Base-by-base conservation (phyloP, 257 asterid species). In the Nicotiana attenuata region DNA sequence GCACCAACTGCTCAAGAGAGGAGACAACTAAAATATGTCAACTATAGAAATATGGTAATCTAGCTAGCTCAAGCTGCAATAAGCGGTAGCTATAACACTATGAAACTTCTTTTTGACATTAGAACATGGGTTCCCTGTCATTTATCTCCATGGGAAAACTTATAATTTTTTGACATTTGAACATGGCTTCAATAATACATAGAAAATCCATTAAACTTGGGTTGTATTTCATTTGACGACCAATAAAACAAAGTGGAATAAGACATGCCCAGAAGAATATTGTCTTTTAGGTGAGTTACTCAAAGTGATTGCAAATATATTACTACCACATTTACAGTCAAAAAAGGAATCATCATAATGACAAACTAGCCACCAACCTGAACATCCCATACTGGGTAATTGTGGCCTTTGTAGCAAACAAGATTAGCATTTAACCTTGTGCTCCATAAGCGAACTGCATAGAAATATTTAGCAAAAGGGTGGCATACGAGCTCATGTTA, bases 351-450 rank as follows among this genome's bases (percentile, higher is more conserved):
- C 60, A 71, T 45, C 31, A 71, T 11, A 47, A 80, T 53, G 82
- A 64, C 53, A 65, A 57, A 66, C 47, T 65, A 69, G 45, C 31
- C 45, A 80, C 78, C 80, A 81, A 93, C 98, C 98, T 95, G 95
- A 66, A 94, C 98, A 91, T 96, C 99, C 99, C 99, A 96, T 67
- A 96, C 98, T 26, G 99, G 99, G 79, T 92, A 94, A 90, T 92
- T 96, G 82, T 96, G 99, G 76, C 98, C 97, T 89, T 96, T 96
- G 93, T 96, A 96, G 93, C 99, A 96, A 83, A 96, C 99, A 78
- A 96, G 97, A 86, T 96, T 96, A 76, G 98, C 93, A 88, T 94
- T 94, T 79, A 96, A 81, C 65, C 87, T 91, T 66, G 97, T 93
- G 90, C 97, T 93, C 99, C 99, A 96, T 53, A 96, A 84, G 65